Evolutionary conservation across 2,329 filamentous ascomycete genomes (phyloP).

Genomic region (Venturia effusa): DNA sequence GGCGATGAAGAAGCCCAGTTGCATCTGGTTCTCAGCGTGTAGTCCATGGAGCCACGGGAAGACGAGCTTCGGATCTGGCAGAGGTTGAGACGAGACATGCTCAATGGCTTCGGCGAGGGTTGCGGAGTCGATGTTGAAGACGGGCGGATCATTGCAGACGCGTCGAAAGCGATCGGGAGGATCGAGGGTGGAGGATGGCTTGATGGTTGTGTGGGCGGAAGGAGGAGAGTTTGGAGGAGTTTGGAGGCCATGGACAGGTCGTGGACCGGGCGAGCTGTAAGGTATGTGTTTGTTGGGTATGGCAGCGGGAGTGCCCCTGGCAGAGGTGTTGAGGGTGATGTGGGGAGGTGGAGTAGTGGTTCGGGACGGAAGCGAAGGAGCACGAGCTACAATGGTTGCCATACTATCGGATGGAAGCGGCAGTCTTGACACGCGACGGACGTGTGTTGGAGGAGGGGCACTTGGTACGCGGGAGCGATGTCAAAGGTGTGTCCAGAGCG

Average conservation of each 20-base stretch:
- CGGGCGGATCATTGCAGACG: conserved; percentile 42
- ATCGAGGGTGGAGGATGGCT: conserved; percentile 44
- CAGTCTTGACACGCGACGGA: neutral
- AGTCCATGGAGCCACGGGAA: conserved; percentile 96
- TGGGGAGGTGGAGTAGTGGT: conserved; percentile 16
- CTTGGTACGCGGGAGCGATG: neutral
- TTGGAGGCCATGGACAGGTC: conserved; percentile 36
- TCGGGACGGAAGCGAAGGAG: conserved; percentile 7
- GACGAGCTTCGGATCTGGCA: conserved; percentile 75
- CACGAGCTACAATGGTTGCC: conserved; percentile 10
- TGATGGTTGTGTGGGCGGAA: conserved; percentile 23
- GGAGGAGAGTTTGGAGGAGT: conserved; percentile 28
- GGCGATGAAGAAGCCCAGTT: conserved; percentile 79
- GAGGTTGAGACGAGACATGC: conserved; percentile 63
- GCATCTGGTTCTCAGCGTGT: conserved; percentile 78
- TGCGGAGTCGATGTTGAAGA: conserved; percentile 64
- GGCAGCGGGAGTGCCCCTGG: conserved; percentile 49
- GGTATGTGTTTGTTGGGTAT: conserved; percentile 82
- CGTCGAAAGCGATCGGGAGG: conserved; percentile 57
- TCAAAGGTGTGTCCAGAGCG: neutral
- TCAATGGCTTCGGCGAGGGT: conserved; percentile 64
- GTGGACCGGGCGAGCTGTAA: conserved; percentile 71
- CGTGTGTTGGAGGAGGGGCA: neutral
- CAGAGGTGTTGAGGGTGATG: conserved; percentile 47
- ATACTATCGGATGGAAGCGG: neutral